Base-by-base conservation (phyloP, 2,329 filamentous ascomycete species). In the Trichoderma endophyticum region DNA sequence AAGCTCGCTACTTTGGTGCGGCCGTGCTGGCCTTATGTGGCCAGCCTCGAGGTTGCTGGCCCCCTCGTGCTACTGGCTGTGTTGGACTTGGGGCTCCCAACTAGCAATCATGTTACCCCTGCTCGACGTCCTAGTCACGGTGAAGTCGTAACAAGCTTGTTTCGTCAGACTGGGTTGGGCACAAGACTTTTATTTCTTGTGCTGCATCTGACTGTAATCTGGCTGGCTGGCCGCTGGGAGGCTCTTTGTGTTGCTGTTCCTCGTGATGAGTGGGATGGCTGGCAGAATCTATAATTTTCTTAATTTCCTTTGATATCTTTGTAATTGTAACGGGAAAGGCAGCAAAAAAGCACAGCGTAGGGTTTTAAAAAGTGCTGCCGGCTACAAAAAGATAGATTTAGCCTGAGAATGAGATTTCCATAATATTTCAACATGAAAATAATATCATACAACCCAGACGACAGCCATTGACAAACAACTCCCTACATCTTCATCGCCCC, bases 11-110 rank as follows among this genome's bases (percentile, higher is more conserved):
- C 89, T 0, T 81, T 96, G 11, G 85, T 87, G 3, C 85, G 87
- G 61, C 88, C 91, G 1, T 97, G 94, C 79, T 89, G 89, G 79
- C 94, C 94, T 0, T 90, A 90, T 71, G 89, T 90, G 57, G 85
- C 89, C n/a, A 90, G 87, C 59, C 83, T 89, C 7, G 87, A 87
- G 79, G 81, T 94, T 5, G 85, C 89, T 5, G 90, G 91, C 75
- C 89, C 92, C 3, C 83, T 97, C 2, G 82, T 97, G 5, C 81
- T 87, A 4, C 80, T 95, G 8, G 93, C 93, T 9, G 89, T 87
- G 1, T 76, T 94, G 14, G 93, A 95, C 71, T 79, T 90, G n/a
- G 85, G 82, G 26, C 75, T 86, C 39, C 80, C 84, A 4, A 63
- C 67, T 11, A 43, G 56, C 54, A 15, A 51, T 8, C 69, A 14